Evolutionary conservation across 805 yeast genomes (phyloP), one percentile per base, ranked within the genome.

Genomic region (Candida loeiensis): DNA sequence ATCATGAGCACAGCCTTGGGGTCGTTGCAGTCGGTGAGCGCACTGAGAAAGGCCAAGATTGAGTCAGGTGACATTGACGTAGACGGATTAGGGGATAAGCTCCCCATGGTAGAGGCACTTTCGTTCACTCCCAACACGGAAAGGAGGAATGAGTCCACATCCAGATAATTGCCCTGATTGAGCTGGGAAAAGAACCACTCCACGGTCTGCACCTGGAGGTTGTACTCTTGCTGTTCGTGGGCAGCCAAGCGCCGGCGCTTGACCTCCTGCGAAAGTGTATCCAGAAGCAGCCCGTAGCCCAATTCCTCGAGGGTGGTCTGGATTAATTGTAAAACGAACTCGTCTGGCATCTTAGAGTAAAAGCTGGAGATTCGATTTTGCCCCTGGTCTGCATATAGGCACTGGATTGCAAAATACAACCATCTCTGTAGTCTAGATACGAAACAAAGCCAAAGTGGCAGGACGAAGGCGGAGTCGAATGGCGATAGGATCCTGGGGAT

Each of bases 321-420:
- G 34, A 64, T 52, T 21, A 64, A 47, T 43, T 61, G 61, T 31
- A 64, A 46, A 29, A 56, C 53, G 40, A 59, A 58, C 32, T 57
- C 55, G 35, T 51, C 36, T 22, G 36, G 16, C 36, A 34, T 34
- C 45, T 13, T 3, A 13, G 16, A 17, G 16, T 27, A 8, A 27
- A 21, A 27, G 9, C 31, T 14, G 17, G 20, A 30, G 13, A 14
- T 13, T 28, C 13, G 19, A 9, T 30, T 30, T 26, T 30, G 21
- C 33, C 33, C 33, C 33, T 30, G 13, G 21, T 14, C 33, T 30
- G 33, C 17, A 30, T 30, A 18, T 30, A 30, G 21, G n/a, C n/a
- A 4, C 4, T 6, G 17, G 31, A 15, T 4, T 4, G 11, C 31
- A 27, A 27, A 27, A 27, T 17, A 25, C n/a, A 11, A 25, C 6